Evolutionary conservation across 257 asterid genomes (phyloP).

Genomic region (Osmanthus fragrans): DNA sequence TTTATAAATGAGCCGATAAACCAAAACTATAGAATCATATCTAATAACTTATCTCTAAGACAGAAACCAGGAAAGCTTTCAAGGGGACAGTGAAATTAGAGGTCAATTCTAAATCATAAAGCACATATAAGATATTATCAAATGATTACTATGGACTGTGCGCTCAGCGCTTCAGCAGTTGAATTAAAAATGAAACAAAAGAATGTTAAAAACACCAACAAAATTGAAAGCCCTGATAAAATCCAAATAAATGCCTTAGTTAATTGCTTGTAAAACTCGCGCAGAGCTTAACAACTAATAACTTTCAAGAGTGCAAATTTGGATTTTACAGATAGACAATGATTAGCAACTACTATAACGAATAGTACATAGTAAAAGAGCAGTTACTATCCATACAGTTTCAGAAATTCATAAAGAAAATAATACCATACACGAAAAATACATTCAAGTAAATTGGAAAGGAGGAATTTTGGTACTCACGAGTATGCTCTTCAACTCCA

Average conservation of each 20-base stretch:
- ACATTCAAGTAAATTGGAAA: background rate
- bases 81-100: too few species aligned
- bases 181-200: too few species aligned
- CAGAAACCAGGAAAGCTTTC: too few species aligned
- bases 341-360: background rate
- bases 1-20: background rate
- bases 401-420: background rate
- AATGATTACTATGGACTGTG: background rate
- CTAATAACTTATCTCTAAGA: too few species aligned
- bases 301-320: background rate
- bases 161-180: background rate
- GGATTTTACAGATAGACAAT: background rate
- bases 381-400: background rate
- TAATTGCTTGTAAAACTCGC: background rate
- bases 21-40: background rate
- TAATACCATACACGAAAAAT: background rate
- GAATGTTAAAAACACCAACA: background rate
- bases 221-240: background rate
- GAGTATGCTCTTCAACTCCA: conserved; percentile 59
- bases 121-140: background rate
- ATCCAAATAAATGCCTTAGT: background rate
- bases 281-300: background rate
- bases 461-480: conserved; percentile 40
- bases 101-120: background rate
- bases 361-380: background rate